Base-by-base conservation (phyloP, 495 filamentous ascomycete genomes). In the Jackrogersella minutella region DNA sequence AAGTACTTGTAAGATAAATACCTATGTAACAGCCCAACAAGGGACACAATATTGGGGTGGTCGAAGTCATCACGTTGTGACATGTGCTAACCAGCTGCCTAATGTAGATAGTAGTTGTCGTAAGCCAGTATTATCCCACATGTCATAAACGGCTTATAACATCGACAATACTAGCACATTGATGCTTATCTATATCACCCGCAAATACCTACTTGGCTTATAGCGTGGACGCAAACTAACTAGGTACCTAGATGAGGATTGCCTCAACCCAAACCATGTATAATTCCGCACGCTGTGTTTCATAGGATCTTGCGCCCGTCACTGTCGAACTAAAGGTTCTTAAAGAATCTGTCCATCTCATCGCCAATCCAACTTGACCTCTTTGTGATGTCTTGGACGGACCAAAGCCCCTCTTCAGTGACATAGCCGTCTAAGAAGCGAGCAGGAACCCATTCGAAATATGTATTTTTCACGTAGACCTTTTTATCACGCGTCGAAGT, bases 371-470 rank as follows among this genome's bases (percentile, higher is more conserved):
- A 62, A 10, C 52, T 54, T 0, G 77, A 78, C 3, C 67, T 66
- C 36, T 55, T 26, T 3, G 54, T 58, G 3, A 80, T 77, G 26
- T 80, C 64, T 30, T 75, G 47, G 24, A 51, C 36, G 2, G 51
- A 72, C 74, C 70, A 79, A 26, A 74, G 58, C 2, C 80, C 80
- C 8, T 79, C 68, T 39, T 91, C 87, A 4, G 83, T 85, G 47
- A 88, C 65, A 62, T 87, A 89, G 0, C 67, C 78, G 70, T 90
- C 82, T 0, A 90, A 77, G 22, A 83, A 73, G 1, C 60, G 49
- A 3, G 79, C 69, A 1, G 84, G 80, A 6, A 89, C 78, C 88
- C 87, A 90, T 74, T 92, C 88, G 57, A 91, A 90, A 55, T 87
- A 88, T 11, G 82, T 64, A 61, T 90, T 90, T 44, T 77, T 81